Conservation (phyloP, 148 eudicot species). For the Chenopodium quinoa region DNA sequence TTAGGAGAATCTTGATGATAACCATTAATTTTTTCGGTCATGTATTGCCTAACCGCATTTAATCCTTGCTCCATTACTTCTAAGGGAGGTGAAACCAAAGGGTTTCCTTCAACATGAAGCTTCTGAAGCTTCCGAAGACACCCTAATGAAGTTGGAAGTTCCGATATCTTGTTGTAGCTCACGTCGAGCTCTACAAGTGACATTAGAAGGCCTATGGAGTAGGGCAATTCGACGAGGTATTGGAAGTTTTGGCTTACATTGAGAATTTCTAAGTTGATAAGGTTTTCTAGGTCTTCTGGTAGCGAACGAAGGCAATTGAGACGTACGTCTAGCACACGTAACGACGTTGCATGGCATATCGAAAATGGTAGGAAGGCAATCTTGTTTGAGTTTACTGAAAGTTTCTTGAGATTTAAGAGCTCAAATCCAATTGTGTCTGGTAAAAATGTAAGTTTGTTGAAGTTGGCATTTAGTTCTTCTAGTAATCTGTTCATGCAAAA, state of each 20-base stretch:
- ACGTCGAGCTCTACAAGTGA: conserved; percentile 68
- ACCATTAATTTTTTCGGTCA: conserved; percentile 56
- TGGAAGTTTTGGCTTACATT: conserved; percentile 80
- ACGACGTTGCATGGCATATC: conserved; percentile 54
- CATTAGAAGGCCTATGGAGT: conserved; percentile 67
- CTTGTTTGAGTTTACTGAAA: conserved; percentile 75
- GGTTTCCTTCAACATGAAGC: conserved; percentile 73
- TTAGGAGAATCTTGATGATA: conserved; percentile 34
- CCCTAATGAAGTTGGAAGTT: conserved; percentile 57
- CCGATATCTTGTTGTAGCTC: conserved; percentile 57
- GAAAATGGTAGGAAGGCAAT: conserved; percentile 59
- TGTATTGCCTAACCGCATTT: conserved; percentile 48
- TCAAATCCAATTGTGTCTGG: conserved; percentile 80
- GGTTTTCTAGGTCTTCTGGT: conserved; percentile 75
- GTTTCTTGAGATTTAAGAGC: conserved; percentile 54
- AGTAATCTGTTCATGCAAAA: conserved; percentile 35
- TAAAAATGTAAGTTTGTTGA: conserved; percentile 54
- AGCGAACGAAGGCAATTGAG: conserved; percentile 71
- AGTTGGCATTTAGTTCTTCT: conserved; percentile 60
- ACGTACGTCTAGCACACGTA: conserved; percentile 56
- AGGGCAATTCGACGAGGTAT: conserved; percentile 50
- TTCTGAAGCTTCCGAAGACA: conserved; percentile 62
- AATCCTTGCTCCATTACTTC: conserved; percentile 65
- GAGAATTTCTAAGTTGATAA: conserved; percentile 53
- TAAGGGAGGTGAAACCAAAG: conserved; percentile 57